Evolutionary conservation across 495 filamentous ascomycete species (phyloP).

Genomic region (Viridothelium virens): DNA sequence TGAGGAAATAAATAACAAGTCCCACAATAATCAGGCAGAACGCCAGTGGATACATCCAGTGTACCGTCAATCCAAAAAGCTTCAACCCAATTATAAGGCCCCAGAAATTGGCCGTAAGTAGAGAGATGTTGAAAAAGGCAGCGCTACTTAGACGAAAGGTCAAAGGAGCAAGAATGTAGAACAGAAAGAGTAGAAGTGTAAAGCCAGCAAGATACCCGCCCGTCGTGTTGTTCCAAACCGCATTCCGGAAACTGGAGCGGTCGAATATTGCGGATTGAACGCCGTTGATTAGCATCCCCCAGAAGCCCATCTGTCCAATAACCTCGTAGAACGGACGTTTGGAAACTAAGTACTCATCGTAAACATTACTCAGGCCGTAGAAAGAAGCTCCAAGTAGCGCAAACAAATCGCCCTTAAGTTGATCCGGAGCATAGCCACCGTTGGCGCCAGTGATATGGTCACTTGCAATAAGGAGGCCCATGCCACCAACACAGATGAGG

Average conservation of each 20-base stretch:
- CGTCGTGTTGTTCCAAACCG: constrained; percentile 60
- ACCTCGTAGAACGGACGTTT: constrained; percentile 88
- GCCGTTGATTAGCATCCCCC: constrained; percentile 85
- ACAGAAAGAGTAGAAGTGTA: constrained; percentile 70
- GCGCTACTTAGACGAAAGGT: constrained; percentile 81
- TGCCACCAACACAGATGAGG: constrained; percentile 81
- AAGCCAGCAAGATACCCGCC: constrained; percentile 80
- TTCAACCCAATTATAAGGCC: constrained; percentile 81
- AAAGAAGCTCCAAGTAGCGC: constrained; percentile 79
- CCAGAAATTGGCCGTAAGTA: constrained; percentile 97
- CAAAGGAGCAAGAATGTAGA: constrained; percentile 81
- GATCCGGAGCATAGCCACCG: constrained; percentile 53
- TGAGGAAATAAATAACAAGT: constrained; percentile 72
- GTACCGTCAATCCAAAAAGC: constrained; percentile 72
- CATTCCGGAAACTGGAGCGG: constrained; percentile 56
- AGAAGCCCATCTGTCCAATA: constrained; percentile 80
- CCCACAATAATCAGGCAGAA: constrained; percentile 87
- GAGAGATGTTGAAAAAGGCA: constrained; percentile 92
- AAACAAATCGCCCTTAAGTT: constrained; percentile 89
- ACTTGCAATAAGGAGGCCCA: constrained; percentile 78
- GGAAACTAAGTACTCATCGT: constrained; percentile 87
- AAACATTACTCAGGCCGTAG: constrained; percentile 85
- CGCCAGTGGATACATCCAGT: constrained; percentile 91
- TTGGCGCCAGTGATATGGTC: constrained; percentile 75
- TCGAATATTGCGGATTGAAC: constrained; percentile 87